Percentiles rank a stretch among this genome's conserved stretches.
These are phyloP conservation scores for Leccinellum rugosiceps DNA, from an alignment of 768 basidiomycete species.

Conservation along the genomic window DNA sequence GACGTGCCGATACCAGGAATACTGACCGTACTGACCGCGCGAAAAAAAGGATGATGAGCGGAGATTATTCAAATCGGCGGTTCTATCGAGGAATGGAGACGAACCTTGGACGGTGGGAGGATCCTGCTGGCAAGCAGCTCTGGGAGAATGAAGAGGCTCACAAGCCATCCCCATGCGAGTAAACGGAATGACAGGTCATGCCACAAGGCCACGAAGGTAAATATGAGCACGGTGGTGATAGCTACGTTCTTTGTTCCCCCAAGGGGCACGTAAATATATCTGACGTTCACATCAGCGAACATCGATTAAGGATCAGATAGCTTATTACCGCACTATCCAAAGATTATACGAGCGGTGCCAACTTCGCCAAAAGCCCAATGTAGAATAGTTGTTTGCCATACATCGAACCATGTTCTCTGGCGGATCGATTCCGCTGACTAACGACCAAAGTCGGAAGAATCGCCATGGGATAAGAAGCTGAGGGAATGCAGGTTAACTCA, in stretches of 20 bases:
- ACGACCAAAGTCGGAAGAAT: slow-evolving; percentile 93
- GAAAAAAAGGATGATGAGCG: neutral
- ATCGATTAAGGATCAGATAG: neutral
- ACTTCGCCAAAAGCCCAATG: slow-evolving; percentile 88
- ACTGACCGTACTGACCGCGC: slow-evolving; percentile 54
- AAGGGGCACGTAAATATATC: slow-evolving; percentile 93
- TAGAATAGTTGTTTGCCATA: slow-evolving; percentile 96
- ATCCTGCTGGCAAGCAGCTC: slow-evolving; percentile 65
- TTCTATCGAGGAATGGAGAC: neutral
- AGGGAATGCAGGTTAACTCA: neutral
- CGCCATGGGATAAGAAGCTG: slow-evolving; percentile 94
- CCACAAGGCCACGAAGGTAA: slow-evolving; percentile 97
- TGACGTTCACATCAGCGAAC: slow-evolving; percentile 29
- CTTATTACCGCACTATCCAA: slow-evolving; percentile 79
- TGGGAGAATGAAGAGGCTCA: slow-evolving; percentile 85
- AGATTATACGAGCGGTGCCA: slow-evolving; percentile 98
- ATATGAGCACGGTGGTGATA: slow-evolving; percentile 72
- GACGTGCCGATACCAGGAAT: slow-evolving; percentile 81
- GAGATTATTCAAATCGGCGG: neutral
- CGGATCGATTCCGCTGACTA: slow-evolving; percentile 83
- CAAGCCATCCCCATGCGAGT: slow-evolving; percentile 95
- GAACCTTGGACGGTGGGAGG: slow-evolving; percentile 63
- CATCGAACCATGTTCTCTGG: slow-evolving; percentile 99
- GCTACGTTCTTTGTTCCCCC: slow-evolving; percentile 63
- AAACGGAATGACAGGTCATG: slow-evolving; percentile 88